Evolutionary conservation across 768 basidiomycete genomes (phyloP), one percentile per base, ranked within the genome.

Genomic region (Tephrocybe sp.): DNA sequence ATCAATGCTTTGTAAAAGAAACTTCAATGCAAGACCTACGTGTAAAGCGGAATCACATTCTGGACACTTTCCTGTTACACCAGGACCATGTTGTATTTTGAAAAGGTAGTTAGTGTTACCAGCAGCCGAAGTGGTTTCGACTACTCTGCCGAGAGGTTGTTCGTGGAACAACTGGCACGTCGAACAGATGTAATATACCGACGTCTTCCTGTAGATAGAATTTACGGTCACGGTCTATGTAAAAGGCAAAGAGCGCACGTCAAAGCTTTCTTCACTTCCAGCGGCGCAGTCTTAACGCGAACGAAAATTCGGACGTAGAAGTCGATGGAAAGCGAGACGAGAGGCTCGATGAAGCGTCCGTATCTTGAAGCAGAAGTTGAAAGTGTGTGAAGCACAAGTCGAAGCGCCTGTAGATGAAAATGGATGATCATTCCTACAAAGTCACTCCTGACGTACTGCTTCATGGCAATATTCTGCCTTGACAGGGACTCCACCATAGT

Each of bases 401-500:
- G 86, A 22, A 99, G 81, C 19, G 92, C 91, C 91, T 95, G 38
- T 4, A 48, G 11, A 42, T 30, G 44, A 11, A 13, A 39, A 22
- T 39, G 6, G 9, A 40, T 25, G 24, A 18, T 27, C 40, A 36
- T 30, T 16, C 38, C 16, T 35, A 43, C 34, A 21, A 16, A 16
- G 6, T 16, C 19, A n/a, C 2, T 18, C 30, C 34, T 18, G 38
- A 66, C 87, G 51, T 68, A 90, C 95, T 32, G 82, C 85, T 79
- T 99, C 96, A 61, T 99, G 96, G 53, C 86, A 88, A 65, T 92
- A 99, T 68, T 97, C 96, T n/a, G 89, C 85, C 62, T 91, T 93
- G 22, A 89, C 77, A 32, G 91, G 86, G 5, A 89, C 75, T 4
- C 96, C 96, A 9, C 96, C 96, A 64, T 99, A 99, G 61, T 97